Percentiles rank a stretch among this genome's conserved stretches.
Evolutionary conservation across 2,329 filamentous ascomycete genomes (phyloP).

Genomic region (Arthroderma uncinatum): DNA sequence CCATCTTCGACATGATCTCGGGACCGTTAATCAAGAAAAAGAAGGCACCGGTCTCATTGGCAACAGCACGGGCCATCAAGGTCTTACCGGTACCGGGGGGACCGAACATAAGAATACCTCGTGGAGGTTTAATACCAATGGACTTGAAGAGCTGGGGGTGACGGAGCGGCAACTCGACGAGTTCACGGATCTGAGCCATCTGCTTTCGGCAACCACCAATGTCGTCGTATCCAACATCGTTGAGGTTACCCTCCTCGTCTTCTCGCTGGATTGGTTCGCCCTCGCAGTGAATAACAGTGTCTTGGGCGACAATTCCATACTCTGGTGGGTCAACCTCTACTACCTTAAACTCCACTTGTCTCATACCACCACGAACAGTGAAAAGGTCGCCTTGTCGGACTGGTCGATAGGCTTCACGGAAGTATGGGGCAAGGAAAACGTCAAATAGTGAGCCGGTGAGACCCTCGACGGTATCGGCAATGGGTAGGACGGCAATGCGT

Average conservation of each 20-base stretch:
- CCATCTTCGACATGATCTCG: slow-evolving; percentile 99
- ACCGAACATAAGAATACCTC: slow-evolving; percentile 92
- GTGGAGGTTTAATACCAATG: slow-evolving; percentile 98
- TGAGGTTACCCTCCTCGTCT: slow-evolving; percentile 97
- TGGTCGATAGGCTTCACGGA: slow-evolving; percentile 96
- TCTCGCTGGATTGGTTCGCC: slow-evolving; percentile 94
- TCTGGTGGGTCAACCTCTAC: slow-evolving; percentile 97
- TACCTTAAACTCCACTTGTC: slow-evolving; percentile 98
- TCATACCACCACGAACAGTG: slow-evolving; percentile 94
- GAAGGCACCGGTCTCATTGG: slow-evolving; percentile 97
- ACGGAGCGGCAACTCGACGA: slow-evolving; percentile 91
- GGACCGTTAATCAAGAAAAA: slow-evolving; percentile 99
- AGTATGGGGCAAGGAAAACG: slow-evolving; percentile 97
- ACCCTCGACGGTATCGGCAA: slow-evolving; percentile 95
- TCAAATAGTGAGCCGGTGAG: slow-evolving; percentile 96
- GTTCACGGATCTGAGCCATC: slow-evolving; percentile 98
- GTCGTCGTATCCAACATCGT: slow-evolving; percentile 97
- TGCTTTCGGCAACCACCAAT: slow-evolving; percentile 99
- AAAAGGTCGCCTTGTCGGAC: slow-evolving; percentile 96
- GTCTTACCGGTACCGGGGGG: slow-evolving; percentile 99
- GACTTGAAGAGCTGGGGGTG: slow-evolving; percentile 99
- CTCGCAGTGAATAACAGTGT: slow-evolving; percentile 98
- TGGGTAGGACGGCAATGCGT: slow-evolving; percentile 94
- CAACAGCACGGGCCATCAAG: slow-evolving; percentile 94
- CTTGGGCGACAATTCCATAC: slow-evolving; percentile 96